Base-by-base conservation (phyloP, 345 rosid genomes). In the Eucalyptus polyanthemos region DNA sequence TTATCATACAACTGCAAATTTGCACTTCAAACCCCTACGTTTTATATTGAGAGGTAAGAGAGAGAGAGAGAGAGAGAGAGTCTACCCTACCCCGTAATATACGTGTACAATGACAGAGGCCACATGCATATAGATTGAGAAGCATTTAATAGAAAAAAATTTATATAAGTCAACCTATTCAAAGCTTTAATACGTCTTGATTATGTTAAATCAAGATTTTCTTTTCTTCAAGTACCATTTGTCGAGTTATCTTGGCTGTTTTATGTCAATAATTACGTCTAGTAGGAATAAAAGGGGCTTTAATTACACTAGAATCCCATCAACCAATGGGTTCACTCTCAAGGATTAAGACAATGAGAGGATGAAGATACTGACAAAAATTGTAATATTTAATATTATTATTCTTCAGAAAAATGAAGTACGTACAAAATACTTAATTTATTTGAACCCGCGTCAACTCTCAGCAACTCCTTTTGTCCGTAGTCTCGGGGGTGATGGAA, bases 1-100 rank as follows among this genome's bases (percentile, higher is more conserved):
- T 83, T 85, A 76, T 87, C 83, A 62, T 92, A 89, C 91, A 92
- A 51, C 91, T 91, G 80, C 91, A 91, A 60, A 60, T 60, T 60
- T 60, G 69, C 27, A 13, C 69, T 60, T 60, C 31, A 27, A 60
- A 27, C n/a, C 67, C 31, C 69, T 27, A 27, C 15, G 69, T 60
- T 27, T 60, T 60, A 60, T 60, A 60, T 60, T 25, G 69, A 60
- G 69, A 60, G 69, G 69, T 27, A 25, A 60, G 31, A 60, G n/a
- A 56, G 62, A 56, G 60, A 58, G 65, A 60, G 31, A 60, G 67
- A 58, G 67, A 60, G 67, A 60, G 31, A 60, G 69, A 60, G 69
- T 60, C 69, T 12, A 13, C 69, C n/a, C n/a, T 60, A 60, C 31
- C 67, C 69, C 69, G 14, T 62, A 13, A 62, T 6, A 27, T 29